Conservation (phyloP, 345 rosid genomes). For the Hibiscus trionum region DNA sequence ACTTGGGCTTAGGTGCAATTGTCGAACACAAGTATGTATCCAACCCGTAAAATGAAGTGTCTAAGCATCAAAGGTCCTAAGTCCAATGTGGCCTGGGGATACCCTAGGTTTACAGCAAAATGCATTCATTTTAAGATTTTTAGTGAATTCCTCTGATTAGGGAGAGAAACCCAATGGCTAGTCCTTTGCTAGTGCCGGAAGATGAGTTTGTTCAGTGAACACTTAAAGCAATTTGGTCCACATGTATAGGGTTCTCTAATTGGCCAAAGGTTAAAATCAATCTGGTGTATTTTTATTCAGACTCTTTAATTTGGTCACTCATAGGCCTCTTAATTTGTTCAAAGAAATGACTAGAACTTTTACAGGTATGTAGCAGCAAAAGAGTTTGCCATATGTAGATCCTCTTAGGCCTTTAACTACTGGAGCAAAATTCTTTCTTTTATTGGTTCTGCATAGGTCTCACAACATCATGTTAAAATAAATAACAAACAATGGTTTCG, state of each 20-base stretch:
- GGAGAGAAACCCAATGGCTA: background rate
- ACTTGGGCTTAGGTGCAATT: too few species aligned
- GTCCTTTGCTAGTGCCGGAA: background rate
- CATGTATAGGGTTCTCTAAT: background rate
- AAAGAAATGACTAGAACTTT: background rate
- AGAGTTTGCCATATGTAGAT: background rate
- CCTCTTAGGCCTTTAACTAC: conserved; percentile 1
- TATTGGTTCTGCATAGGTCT: background rate
- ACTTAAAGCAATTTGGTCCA: background rate
- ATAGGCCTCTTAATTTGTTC: background rate
- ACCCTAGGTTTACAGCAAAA: too few species aligned
- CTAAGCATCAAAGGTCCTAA: too few species aligned
- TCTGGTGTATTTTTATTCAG: background rate
- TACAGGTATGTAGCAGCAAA: background rate
- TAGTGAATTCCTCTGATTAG: conserved; percentile 3
- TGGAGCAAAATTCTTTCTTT: background rate
- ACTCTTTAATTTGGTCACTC: background rate
- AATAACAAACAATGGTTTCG: background rate
- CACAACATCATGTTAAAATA: background rate
- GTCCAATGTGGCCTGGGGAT: too few species aligned
- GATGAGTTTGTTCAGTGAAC: background rate
- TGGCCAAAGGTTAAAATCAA: background rate
- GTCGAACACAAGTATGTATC: too few species aligned
- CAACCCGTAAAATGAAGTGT: too few species aligned
- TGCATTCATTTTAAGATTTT: background rate